Base-by-base conservation (phyloP, 768 basidiomycete genomes). In the Collybia sordida region DNA sequence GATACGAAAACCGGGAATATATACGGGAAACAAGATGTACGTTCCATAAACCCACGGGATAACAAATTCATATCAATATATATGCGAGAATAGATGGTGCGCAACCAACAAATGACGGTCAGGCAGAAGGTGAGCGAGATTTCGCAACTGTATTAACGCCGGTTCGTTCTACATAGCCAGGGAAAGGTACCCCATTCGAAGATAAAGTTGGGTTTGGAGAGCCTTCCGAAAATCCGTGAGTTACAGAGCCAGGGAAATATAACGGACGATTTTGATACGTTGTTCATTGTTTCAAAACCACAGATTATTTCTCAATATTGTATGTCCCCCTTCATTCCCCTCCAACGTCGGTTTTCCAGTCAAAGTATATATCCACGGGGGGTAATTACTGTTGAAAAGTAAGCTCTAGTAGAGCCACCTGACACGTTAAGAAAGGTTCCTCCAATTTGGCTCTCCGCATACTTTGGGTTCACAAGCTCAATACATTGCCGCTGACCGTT, bases 381-480 rank as follows among this genome's bases (percentile, higher is more conserved):
- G 86, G 85, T 86, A 60, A 15, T 71, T 49, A 28, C 17, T 21
- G 17, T 23, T 23, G 21, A 15, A 23, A 9, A 24, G 19, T 34
- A 42, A 42, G 47, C 11, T 24, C 19, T 35, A 40, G 4, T 38
- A 6, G 17, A 15, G 24, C 2, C 15, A 3, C 21, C 24, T 38
- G 24, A 40, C 4, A 17, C 18, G 15, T 17, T n/a, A 15, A 24
- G 7, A 27, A 41, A 90, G 88, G 9, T 89, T 88, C 59, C 76
- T 91, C 15, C 88, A 90, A 59, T 89, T 86, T 51, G 88, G 88
- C 1, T 88, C 86, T 3, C 88, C 88, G 0, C 88, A 89, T 50
- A 69, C 72, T 0, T 63, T 88, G 7, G 66, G 64, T 25, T 68
- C 72, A 22, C 86, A 88, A 61, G 82, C 86, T 0, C 87, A 90